Conservation (phyloP, 345 rosid genomes). For the Syzygium grande region DNA sequence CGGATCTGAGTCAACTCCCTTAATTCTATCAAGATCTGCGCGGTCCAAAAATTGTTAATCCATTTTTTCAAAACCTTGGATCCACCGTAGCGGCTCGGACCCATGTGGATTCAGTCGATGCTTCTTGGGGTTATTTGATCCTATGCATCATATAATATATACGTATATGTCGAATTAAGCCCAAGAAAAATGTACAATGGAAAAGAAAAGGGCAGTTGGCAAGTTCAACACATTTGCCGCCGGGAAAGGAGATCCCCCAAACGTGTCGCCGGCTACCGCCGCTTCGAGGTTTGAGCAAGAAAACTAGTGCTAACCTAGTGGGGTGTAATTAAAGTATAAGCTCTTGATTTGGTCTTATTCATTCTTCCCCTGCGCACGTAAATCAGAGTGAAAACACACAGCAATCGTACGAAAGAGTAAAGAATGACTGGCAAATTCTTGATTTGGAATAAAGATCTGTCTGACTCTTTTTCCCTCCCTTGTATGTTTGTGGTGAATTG, state of each 20-base stretch:
- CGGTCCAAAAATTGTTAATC: neutral
- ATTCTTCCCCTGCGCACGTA: neutral
- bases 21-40: neutral
- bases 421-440: neutral
- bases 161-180: neutral
- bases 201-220: neutral
- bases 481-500: neutral
- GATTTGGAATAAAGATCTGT: neutral
- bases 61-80: neutral
- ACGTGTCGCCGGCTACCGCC: slow-evolving; percentile 16
- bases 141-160: neutral
- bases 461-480: neutral
- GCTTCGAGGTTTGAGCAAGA: slow-evolving; percentile 19
- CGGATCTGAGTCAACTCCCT: neutral
- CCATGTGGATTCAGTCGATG: neutral
- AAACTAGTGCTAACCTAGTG: neutral
- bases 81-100: neutral
- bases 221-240: slow-evolving; percentile 15
- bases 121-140: neutral
- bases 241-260: slow-evolving; percentile 34
- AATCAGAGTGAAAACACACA: neutral
- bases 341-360: neutral
- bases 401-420: neutral
- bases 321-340: neutral
- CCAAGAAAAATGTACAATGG: neutral